phyloP scores from a whole-genome alignment of 192 early-diverging fungal genomes.

The Rhizoclosmatium globosum region DNA sequence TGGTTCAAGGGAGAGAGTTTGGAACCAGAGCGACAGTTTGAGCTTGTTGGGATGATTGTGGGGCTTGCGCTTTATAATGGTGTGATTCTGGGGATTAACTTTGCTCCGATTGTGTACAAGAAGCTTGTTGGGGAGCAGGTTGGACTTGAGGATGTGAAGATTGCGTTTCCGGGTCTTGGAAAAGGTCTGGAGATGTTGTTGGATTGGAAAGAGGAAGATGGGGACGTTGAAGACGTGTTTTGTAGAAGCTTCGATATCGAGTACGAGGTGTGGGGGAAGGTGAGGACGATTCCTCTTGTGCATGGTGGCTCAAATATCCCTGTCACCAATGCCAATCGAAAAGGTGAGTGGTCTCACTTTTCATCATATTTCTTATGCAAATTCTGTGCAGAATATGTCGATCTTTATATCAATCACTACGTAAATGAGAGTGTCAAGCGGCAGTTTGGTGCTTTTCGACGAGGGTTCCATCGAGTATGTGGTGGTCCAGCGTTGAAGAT shows the following conservation, averaged over 20 bases:
- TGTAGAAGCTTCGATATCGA: conserved; percentile 86
- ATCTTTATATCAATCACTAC: conserved; percentile 60
- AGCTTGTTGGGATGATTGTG: conserved; percentile 88
- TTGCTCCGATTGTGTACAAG: conserved; percentile 79
- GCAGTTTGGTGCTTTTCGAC: conserved; percentile 58
- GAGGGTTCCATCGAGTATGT: conserved; percentile 61
- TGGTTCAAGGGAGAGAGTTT: conserved; percentile 80
- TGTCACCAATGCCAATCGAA: conserved; percentile 63
- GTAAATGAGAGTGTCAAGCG: conserved; percentile 43
- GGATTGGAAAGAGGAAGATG: conserved; percentile 70
- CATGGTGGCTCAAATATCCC: conserved; percentile 51
- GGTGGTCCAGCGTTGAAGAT: conserved; percentile 62
- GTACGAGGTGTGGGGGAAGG: conserved; percentile 61
- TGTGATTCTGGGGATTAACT: conserved; percentile 74
- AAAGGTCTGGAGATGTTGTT: conserved; percentile 82
- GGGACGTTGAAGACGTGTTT: conserved; percentile 83
- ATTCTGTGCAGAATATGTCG: conserved; percentile 51
- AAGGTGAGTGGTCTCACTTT: neutral
- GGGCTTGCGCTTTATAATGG: conserved; percentile 93
- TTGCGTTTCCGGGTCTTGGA: conserved; percentile 72
- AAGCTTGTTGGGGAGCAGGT: conserved; percentile 67
- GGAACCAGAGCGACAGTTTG: conserved; percentile 68
- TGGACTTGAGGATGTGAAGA: conserved; percentile 59
- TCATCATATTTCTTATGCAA: neutral
- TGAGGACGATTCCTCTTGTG: conserved; percentile 57